A percentile compares a stretch with the other conserved stretches of the same genome.
phyloP scores from a whole-genome alignment of 2,329 filamentous ascomycete genomes.

The Lasiodiplodia sp. region DNA sequence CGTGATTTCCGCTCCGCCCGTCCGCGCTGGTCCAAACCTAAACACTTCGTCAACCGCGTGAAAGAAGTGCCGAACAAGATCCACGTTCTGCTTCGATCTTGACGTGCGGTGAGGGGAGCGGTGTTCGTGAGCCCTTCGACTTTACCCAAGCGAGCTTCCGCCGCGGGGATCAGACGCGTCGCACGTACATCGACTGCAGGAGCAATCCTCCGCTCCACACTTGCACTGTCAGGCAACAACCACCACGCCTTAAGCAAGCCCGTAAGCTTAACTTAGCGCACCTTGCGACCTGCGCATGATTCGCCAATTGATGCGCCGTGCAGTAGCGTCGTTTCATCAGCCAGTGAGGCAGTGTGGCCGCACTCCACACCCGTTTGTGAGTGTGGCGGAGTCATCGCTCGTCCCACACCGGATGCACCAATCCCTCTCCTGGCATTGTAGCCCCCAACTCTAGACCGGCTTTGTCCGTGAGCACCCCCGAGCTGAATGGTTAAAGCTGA shows the following conservation, averaged over 20 bases:
- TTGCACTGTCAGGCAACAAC: neutral
- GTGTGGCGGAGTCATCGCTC: constrained; percentile 21
- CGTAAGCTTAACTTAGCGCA: neutral
- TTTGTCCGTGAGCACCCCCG: neutral
- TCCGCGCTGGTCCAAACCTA: neutral
- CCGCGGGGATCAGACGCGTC: neutral
- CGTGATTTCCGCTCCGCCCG: constrained; percentile 1
- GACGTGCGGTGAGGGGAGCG: neutral
- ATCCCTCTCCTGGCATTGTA: neutral
- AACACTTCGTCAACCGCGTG: neutral
- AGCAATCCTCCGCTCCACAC: neutral
- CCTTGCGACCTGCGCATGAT: neutral
- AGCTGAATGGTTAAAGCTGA: constrained; percentile 1
- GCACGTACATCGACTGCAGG: neutral
- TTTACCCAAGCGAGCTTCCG: neutral
- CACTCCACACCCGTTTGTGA: neutral
- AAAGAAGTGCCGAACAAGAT: neutral
- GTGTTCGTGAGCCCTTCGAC: constrained; percentile 1
- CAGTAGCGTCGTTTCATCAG: constrained; percentile 17
- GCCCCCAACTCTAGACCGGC: constrained; percentile 8
- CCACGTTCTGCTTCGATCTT: neutral
- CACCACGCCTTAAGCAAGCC: neutral
- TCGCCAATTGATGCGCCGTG: neutral
- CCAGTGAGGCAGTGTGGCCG: constrained; percentile 13
- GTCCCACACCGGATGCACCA: neutral